These are phyloP conservation scores for Salvia splendens DNA, from an alignment of 257 asterid genomes.

Conservation along the genomic window DNA sequence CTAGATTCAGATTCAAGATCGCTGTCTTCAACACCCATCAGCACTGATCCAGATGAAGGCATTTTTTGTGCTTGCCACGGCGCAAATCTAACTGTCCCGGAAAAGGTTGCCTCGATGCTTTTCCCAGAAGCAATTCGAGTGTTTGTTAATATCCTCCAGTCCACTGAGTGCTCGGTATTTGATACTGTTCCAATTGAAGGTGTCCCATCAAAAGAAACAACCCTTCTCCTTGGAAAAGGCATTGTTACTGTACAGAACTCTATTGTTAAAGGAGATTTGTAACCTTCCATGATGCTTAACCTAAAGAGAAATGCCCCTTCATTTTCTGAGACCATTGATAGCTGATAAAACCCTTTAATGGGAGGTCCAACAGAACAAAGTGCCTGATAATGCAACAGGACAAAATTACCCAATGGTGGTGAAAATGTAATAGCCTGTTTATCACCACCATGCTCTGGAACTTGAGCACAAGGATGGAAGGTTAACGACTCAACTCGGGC, in stretches of 20 bases:
- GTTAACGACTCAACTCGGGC: conserved; percentile 75
- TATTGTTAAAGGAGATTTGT: conserved; percentile 68
- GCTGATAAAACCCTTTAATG: conserved; percentile 93
- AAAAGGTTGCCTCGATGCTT: conserved; percentile 85
- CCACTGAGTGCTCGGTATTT: conserved; percentile 68
- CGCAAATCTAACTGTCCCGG: conserved; percentile 91
- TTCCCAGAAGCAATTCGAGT: conserved; percentile 83
- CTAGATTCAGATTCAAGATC: conserved; percentile 73
- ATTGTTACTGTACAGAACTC: conserved; percentile 87
- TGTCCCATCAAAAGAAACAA: conserved; percentile 83
- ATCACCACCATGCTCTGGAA: conserved; percentile 91
- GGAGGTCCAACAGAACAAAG: conserved; percentile 80
- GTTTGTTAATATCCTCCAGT: conserved; percentile 77
- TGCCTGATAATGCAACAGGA: conserved; percentile 79
- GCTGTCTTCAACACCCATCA: conserved; percentile 72
- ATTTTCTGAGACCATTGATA: conserved; percentile 96
- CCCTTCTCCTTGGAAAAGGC: conserved; percentile 90
- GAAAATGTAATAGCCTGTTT: conserved; percentile 86
- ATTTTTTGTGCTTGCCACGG: conserved; percentile 74
- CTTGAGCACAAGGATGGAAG: conserved; percentile 98
- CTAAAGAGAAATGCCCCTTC: conserved; percentile 96
- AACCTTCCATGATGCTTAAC: conserved; percentile 91
- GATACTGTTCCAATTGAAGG: conserved; percentile 92
- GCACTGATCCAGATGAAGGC: conserved; percentile 43
- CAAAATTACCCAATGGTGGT: conserved; percentile 88